These are phyloP conservation scores for Pyricularia pennisetigena DNA, from an alignment of 2,329 filamentous ascomycete genomes.

Conservation along the genomic window DNA sequence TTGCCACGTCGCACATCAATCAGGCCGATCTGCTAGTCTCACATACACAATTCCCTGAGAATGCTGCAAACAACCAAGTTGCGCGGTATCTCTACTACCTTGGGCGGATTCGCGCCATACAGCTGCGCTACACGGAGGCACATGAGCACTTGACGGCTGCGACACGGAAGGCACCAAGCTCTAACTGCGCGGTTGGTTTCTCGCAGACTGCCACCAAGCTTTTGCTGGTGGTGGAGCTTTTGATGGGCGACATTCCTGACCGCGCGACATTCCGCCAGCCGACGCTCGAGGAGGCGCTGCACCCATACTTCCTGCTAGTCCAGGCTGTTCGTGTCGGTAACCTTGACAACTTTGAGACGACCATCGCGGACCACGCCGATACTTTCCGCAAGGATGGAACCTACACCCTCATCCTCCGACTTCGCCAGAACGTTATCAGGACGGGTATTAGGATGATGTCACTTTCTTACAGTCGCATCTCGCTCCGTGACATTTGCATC, in stretches of 20 bases:
- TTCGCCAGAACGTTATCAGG: constrained; percentile 98
- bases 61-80: constrained; percentile 95
- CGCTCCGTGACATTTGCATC: constrained; percentile 92
- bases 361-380: constrained; percentile 70
- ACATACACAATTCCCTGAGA: constrained; percentile 89
- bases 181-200: constrained; percentile 82
- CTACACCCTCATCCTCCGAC: constrained; percentile 86
- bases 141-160: constrained; percentile 90
- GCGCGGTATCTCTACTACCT: constrained; percentile 96
- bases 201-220: constrained; percentile 94
- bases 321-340: constrained; percentile 96
- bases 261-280: constrained; percentile 88
- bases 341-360: constrained; percentile 82
- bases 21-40: constrained; percentile 94
- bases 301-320: constrained; percentile 89
- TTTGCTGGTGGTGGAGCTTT: constrained; percentile 87
- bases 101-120: constrained; percentile 89
- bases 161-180: constrained; percentile 89
- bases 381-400: constrained; percentile 90
- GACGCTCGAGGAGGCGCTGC: constrained; percentile 74
- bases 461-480: constrained; percentile 93
- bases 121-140: constrained; percentile 92
- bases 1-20: constrained; percentile 90
- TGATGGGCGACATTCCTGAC: constrained; percentile 98
- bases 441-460: constrained; percentile 99